Base-by-base conservation (phyloP, 2,329 filamentous ascomycete species). In the Magnaporthiopsis incrustans region DNA sequence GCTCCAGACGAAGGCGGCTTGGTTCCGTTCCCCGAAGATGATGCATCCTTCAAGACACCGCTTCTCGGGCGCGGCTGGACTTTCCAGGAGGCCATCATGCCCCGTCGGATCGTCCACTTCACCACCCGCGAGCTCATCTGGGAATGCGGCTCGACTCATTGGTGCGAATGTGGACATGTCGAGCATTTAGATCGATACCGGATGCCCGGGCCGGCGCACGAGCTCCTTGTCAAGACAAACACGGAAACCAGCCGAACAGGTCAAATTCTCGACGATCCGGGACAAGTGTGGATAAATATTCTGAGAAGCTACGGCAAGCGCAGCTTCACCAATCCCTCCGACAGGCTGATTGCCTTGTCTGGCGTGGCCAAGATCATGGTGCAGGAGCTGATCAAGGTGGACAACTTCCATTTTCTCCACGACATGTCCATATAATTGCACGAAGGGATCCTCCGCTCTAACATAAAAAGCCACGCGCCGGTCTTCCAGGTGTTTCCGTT, bases 1-100 rank as follows among this genome's bases (percentile, higher is more conserved):
- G 12, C 35, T 38, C 35, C 3, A 14, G 35, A 38, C 18, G 44
- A 53, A 1, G 44, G 44, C 7, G 5, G 2, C 18, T 11, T 53
- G 22, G 44, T 53, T n/a, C 44, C 22, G 22, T 53, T n/a, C 22
- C 44, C 44, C 44, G 44, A 53, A n/a, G 44, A 53, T 18, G 44
- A 53, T 18, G 44, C 22, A 11, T 22, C 44, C 22, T n/a, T n/a
- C 44, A 53, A 8, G 7, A 53, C 44, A 11, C 26, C 44, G 44
- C 44, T 53, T 22, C 44, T 53, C 1, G 44, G n/a, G 4, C 64
- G 64, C 2, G 64, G 64, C 50, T 65, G 64, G 64, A 65, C 64
- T 5, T 65, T 63, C 44, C 64, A 65, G 44, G 64, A 65, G 61
- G 64, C 44, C 5, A 59, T 65, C 7, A 25, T 65, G 18, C 62